These are phyloP conservation scores for Wickerhamiella galacta DNA, from an alignment of 805 yeast genomes.

Conservation along the genomic window DNA sequence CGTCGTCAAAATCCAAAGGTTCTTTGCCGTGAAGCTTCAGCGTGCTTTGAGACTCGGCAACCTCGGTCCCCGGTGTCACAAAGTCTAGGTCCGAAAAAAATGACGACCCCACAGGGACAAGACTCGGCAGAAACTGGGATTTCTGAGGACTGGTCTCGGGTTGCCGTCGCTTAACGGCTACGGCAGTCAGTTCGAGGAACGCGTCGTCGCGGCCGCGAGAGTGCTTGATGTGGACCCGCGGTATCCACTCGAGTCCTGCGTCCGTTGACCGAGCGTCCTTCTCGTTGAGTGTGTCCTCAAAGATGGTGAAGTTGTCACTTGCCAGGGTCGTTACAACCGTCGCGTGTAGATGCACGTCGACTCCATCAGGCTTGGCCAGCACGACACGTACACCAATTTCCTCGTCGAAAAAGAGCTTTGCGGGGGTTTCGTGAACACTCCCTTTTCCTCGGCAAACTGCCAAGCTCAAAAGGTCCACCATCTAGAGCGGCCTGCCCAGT, in stretches of 20 bases:
- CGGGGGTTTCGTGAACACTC: no score
- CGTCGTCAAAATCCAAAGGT: no score
- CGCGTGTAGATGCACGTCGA: conserved; percentile 1
- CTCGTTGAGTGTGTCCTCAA: not conserved
- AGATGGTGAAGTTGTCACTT: not conserved
- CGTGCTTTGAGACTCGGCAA: not conserved
- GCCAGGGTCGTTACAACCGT: not conserved
- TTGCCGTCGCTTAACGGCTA: not conserved
- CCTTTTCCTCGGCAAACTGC: no score
- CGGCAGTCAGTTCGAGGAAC: not conserved
- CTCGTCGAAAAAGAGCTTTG: not conserved
- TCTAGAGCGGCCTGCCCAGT: no score
- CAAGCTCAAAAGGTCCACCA: no score
- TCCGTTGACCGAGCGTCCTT: not conserved
- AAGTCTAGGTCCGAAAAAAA: no score
- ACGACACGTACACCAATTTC: not conserved
- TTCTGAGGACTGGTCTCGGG: not conserved
- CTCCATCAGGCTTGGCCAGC: not conserved
- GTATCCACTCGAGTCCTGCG: not conserved
- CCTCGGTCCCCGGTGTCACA: no score
- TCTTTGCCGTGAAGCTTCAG: not conserved
- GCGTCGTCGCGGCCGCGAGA: not conserved
- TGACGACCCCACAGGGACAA: not conserved
- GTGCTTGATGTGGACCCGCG: not conserved
- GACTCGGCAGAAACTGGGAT: not conserved